Evolutionary conservation across 2,329 filamentous ascomycete species (phyloP).

Genomic region (Paecilomyces formosus): DNA sequence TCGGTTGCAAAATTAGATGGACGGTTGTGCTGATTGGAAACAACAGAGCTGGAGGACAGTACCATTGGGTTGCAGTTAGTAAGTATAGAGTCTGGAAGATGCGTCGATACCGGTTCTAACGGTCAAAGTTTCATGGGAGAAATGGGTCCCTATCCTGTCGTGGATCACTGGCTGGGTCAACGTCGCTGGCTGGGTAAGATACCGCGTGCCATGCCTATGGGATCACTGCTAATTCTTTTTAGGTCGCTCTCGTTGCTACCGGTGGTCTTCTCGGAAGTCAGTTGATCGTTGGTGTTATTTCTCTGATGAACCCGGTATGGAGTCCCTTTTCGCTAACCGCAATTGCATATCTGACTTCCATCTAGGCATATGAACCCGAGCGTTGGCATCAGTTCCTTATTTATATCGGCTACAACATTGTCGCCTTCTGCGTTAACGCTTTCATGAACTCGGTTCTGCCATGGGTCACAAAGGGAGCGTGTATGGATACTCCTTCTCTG

Average conservation of each 20-base stretch:
- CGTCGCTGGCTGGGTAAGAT: constrained; percentile 60
- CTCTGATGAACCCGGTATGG: constrained; percentile 48
- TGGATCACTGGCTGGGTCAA: constrained; percentile 64
- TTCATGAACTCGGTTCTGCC: constrained; percentile 58
- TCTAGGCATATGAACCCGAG: constrained; percentile 43
- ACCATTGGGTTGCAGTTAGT: constrained; percentile 57
- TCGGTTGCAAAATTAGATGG: background rate
- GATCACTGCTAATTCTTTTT: constrained; percentile 9
- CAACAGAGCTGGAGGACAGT: constrained; percentile 51
- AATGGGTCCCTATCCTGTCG: constrained; percentile 55
- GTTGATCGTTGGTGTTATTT: constrained; percentile 59
- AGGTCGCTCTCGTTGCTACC: constrained; percentile 56
- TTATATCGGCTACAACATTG: constrained; percentile 57
- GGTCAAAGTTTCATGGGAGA: constrained; percentile 47
- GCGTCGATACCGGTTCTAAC: background rate
- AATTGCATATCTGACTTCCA: background rate
- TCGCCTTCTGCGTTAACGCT: constrained; percentile 58
- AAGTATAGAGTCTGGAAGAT: constrained; percentile 13
- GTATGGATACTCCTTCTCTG: constrained; percentile 13
- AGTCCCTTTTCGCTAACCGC: background rate
- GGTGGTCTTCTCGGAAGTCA: constrained; percentile 61
- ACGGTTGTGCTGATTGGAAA: background rate
- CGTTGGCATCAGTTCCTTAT: constrained; percentile 68
- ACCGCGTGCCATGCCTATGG: background rate
- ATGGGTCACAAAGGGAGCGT: constrained; percentile 59